Evolutionary conservation across 768 basidiomycete species (phyloP), one percentile per base, ranked within the genome.

Genomic region (Agaricus sinodeliciosus): DNA sequence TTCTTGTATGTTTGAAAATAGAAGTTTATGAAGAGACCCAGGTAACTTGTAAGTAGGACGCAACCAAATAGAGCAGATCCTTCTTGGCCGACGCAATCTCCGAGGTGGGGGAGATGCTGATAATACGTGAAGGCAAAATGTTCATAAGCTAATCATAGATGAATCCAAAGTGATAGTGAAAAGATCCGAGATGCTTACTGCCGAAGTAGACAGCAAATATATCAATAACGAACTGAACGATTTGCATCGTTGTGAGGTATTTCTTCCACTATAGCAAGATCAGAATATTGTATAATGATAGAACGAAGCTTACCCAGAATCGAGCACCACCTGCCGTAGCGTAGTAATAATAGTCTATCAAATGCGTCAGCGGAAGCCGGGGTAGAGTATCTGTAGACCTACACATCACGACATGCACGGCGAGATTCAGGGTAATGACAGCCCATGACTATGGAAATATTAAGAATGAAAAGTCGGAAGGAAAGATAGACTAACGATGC

Each of bases 331-430:
- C 93, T 47, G 96, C 94, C 47, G 96, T 97, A 22, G 94, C 94
- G 71, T 88, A 98, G 74, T 99, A 99, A 73, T 99, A 99, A 70
- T 98, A 99, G 74, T 99, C 94, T 94, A 62, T 5, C 48, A 44
- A 34, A 16, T 11, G 46, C 34, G 36, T 51, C 25, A 53, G 25
- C 37, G 22, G 36, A 44, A 43, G 9, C 13, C 15, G 41, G 41
- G 25, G 36, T 4, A 43, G 43, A 43, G 9, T 2, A 28, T 41
- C 18, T 37, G n/a, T 28, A 3, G 25, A 79, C 88, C 67, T 69
- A 94, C 91, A 98, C 96, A 99, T 99, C 62, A 96, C 71, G 66
- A 98, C 94, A 70, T 99, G 96, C 45, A 98, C 95, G 52, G 77
- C 69, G 55, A 98, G 75, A 74, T 98, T 98, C 58, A 96, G 80